Base-by-base conservation (phyloP, 2,329 filamentous ascomycete species). In the Trichoderma afroharzianum region DNA sequence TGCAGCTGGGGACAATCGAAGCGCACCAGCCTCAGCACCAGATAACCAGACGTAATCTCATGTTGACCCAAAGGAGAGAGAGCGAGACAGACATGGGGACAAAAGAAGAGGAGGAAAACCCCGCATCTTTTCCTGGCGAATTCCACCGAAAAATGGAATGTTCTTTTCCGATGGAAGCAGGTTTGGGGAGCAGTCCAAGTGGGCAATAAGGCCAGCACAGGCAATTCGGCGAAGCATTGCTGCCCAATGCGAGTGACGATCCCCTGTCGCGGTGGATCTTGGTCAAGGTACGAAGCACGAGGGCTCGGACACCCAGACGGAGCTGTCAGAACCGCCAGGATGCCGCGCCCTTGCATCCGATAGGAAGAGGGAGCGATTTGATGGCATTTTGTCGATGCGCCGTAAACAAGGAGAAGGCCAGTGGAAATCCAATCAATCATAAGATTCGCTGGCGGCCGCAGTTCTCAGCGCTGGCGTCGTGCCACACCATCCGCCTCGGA, bases 141-240 rank as follows among this genome's bases (percentile, higher is more conserved):
- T 62, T 47, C 39, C 70, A 68, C 24, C 36, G 36, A 57, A 6
- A 24, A 14, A 58, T 47, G n/a, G 28, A 36, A 36, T 28, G 24
- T 69, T 28, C 28, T 53, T 4, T 53, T 21, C 36, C 36, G 57
- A 62, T n/a, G 4, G 55, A 62, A 69, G 36, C 67, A 69, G 26
- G 57, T 61, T 69, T 61, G 39, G 14, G 21, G 21, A 62, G n/a
- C 39, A 53, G 39, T 28, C 67, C n/a, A 69, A 63, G 59, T 63
- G 57, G 70, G 28, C 43, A 63, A 69, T 68, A 30, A 50, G 64
- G 64, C 59, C 47, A 58, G 39, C 30, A 24, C 18, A 11, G 30
- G 30, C 9, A 12, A 57, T 36, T 53, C 18, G 36, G 7, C 39
- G 62, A 66, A 70, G 74, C 74, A 75, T 74, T 75, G 74, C 63